These are phyloP conservation scores for Cairneyella variabilis DNA, from an alignment of 495 filamentous ascomycete genomes.

Conservation along the genomic window DNA sequence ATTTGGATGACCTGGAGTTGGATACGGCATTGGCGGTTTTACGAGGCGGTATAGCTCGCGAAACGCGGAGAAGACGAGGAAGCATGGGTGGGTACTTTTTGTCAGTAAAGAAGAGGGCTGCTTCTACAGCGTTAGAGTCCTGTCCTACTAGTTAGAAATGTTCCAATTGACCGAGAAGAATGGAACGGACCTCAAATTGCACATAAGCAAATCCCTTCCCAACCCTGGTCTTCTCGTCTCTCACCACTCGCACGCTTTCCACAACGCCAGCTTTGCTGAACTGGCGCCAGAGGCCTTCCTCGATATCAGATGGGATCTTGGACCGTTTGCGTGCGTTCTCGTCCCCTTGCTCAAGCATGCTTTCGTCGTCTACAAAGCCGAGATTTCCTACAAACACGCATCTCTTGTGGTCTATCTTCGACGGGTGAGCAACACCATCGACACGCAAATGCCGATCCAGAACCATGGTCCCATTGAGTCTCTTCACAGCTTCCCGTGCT, in stretches of 20 bases:
- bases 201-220: slow-evolving; percentile 98
- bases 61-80: slow-evolving; percentile 82
- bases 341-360: slow-evolving; percentile 53
- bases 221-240: slow-evolving; percentile 84
- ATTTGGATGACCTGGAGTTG: slow-evolving; percentile 4
- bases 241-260: slow-evolving; percentile 90
- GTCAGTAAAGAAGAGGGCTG: slow-evolving; percentile 76
- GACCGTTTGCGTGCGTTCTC: slow-evolving; percentile 62
- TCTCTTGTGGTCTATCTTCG: slow-evolving; percentile 72
- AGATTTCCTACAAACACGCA: slow-evolving; percentile 98
- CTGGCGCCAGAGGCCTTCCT: slow-evolving; percentile 91
- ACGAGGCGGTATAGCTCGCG: slow-evolving; percentile 71
- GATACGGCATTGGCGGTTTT: slow-evolving; percentile 50
- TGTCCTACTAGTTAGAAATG: slow-evolving; percentile 29
- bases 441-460: slow-evolving; percentile 87
- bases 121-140: slow-evolving; percentile 82
- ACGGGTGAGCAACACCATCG: slow-evolving; percentile 85
- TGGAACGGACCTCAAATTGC: slow-evolving; percentile 66
- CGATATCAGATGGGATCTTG: slow-evolving; percentile 76
- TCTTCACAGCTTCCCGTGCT: slow-evolving; percentile 69
- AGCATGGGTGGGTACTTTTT: slow-evolving; percentile 93
- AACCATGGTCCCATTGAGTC: slow-evolving; percentile 78
- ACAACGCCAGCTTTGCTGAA: slow-evolving; percentile 78
- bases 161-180: neutral
- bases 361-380: slow-evolving; percentile 88